These are phyloP conservation scores for Eucalyptus grandis DNA, from an alignment of 345 rosid species.

Conservation along the genomic window DNA sequence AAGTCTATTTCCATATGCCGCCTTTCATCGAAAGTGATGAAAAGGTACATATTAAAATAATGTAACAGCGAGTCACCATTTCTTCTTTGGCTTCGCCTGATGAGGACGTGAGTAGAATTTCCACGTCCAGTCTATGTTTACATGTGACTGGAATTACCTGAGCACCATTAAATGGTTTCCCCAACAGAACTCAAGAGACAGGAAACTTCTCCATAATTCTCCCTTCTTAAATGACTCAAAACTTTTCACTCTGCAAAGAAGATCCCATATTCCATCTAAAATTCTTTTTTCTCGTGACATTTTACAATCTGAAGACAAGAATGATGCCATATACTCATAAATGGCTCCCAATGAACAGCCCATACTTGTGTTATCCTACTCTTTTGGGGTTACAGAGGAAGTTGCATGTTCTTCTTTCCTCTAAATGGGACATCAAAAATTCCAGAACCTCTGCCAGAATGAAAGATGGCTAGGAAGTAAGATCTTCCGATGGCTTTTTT, in stretches of 20 bases:
- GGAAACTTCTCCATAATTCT: background rate
- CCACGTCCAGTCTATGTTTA: background rate
- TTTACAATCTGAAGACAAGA: background rate
- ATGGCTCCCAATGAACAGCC: background rate
- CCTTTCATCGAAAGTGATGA: background rate
- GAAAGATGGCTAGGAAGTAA: background rate
- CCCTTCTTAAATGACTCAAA: background rate
- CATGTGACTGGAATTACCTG: background rate
- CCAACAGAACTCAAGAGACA: background rate
- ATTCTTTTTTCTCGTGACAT: background rate
- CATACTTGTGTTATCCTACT: background rate
- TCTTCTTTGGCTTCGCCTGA: background rate
- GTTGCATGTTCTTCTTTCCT: background rate
- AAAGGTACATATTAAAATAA: background rate
- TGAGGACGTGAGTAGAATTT: background rate
- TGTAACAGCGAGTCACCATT: background rate
- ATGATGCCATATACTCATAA: background rate
- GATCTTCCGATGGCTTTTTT: background rate
- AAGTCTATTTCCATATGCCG: background rate
- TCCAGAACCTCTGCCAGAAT: background rate
- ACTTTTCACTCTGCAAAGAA: background rate
- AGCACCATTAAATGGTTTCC: background rate
- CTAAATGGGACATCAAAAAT: background rate
- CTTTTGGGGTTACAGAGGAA: background rate
- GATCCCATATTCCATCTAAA: background rate